Percentiles rank a stretch among this genome's conserved stretches.
phyloP scores from a whole-genome alignment of 257 asterid genomes.

The Coffea canephora region DNA sequence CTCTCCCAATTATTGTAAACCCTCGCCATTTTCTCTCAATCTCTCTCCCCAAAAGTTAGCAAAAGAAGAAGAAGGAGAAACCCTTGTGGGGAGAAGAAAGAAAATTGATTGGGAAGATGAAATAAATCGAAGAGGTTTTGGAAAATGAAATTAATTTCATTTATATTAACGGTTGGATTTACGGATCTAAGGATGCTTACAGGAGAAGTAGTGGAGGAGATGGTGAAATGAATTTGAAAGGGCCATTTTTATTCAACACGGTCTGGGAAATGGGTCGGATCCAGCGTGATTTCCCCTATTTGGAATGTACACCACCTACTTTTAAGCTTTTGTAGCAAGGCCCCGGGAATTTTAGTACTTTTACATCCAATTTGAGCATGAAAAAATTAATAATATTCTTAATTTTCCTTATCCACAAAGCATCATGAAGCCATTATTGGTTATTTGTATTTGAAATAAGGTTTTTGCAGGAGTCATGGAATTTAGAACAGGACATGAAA shows the following conservation, averaged over 20 bases:
- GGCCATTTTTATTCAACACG: conserved; percentile 9
- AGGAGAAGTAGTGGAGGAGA: background rate
- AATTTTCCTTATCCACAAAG: no score
- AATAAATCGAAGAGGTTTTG: background rate
- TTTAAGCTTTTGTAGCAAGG: no score
- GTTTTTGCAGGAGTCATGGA: no score
- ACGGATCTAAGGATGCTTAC: conserved; percentile 6
- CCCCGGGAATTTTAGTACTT: no score
- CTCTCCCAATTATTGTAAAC: conserved; percentile 74
- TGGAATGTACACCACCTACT: background rate
- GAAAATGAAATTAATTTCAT: no score
- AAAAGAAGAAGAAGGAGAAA: background rate
- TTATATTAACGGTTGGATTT: background rate
- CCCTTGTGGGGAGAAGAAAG: background rate
- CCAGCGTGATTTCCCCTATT: background rate
- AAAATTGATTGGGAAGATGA: background rate
- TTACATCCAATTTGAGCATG: no score
- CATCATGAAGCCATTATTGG: no score
- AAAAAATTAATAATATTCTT: no score
- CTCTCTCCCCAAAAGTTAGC: conserved; percentile 8
- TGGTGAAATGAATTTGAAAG: background rate
- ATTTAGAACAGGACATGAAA: no score
- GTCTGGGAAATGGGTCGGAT: background rate
- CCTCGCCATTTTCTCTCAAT: conserved; percentile 53
- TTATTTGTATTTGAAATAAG: no score